Evolutionary conservation across 176 grass and related monocot genomes (phyloP).

Genomic region (Zea mays): DNA sequence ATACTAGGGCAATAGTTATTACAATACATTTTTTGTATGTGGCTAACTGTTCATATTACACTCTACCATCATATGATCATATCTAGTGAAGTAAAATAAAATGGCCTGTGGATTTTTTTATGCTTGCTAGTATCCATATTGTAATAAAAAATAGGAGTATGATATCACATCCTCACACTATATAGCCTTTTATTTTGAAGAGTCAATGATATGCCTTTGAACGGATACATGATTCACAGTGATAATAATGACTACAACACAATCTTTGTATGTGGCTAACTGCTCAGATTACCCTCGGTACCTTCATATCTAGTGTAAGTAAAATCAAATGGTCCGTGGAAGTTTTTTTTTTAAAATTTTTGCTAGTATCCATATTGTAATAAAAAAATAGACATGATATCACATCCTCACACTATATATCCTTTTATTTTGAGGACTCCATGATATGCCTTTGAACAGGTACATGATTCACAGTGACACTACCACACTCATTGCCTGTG

Average conservation of each 20-base stretch:
- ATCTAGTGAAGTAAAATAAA: background rate
- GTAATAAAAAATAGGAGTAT: background rate
- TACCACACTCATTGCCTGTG: background rate
- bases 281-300: background rate
- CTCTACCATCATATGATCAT: background rate
- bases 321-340: background rate
- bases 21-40: conserved; percentile 7
- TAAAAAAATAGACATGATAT: background rate
- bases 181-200: background rate
- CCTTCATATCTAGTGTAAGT: background rate
- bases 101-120: background rate
- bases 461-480: background rate
- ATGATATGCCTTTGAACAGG: background rate
- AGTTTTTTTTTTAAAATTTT: background rate
- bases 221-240: background rate
- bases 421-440: background rate
- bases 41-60: background rate
- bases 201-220: background rate
- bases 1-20: background rate
- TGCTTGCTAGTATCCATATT: background rate
- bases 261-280: conserved; percentile 15
- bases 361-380: background rate
- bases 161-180: background rate
- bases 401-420: background rate
- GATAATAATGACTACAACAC: background rate